phyloP scores from a whole-genome alignment of 345 rosid species.

The Corymbia maculata region DNA sequence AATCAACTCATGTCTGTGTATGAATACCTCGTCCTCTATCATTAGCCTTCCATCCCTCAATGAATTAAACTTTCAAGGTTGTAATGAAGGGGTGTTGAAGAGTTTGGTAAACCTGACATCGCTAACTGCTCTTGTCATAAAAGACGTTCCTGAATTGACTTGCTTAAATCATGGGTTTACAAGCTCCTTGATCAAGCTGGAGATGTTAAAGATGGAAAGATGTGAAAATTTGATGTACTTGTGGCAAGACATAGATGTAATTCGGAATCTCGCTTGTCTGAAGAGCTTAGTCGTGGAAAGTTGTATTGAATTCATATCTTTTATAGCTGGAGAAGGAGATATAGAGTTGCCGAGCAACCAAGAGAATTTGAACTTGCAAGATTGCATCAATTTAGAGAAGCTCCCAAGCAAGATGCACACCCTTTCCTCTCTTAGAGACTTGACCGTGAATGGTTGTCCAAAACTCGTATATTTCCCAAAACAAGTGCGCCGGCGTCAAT shows the following conservation, averaged over 20 bases:
- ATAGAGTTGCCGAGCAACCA: accelerated
- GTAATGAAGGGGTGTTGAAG: background rate
- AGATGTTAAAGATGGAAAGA: background rate
- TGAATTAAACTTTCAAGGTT: background rate
- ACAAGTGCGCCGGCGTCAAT: background rate
- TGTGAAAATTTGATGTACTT: background rate
- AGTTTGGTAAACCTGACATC: background rate
- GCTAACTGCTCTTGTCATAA: background rate
- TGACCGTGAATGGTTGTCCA: accelerated
- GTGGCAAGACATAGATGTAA: background rate
- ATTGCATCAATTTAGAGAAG: background rate
- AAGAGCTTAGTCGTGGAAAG: accelerated
- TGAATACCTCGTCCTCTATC: background rate
- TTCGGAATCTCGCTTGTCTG: background rate
- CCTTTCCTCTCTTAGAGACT: accelerated
- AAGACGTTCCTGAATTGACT: background rate
- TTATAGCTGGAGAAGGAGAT: background rate
- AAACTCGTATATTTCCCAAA: background rate
- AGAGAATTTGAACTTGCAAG: accelerated
- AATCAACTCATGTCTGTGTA: background rate
- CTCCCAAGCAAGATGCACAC: background rate
- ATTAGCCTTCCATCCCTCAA: background rate
- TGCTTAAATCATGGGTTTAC: background rate
- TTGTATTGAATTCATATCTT: background rate
- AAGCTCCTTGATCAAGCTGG: background rate